phyloP scores from a whole-genome alignment of 257 asterid species.

The Solanum sitiens region DNA sequence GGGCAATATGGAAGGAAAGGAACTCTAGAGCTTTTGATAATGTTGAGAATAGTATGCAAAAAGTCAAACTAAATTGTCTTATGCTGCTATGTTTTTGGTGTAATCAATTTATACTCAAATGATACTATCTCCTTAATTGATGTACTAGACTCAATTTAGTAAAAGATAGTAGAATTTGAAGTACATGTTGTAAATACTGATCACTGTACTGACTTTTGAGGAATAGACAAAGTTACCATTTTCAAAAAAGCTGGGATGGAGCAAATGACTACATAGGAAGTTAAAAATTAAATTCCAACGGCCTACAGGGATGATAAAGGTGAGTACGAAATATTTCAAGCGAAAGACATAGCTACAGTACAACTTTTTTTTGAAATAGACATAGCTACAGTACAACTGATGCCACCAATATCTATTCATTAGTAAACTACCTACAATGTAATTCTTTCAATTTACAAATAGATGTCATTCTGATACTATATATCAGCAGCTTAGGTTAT shows the following conservation, averaged over 20 bases:
- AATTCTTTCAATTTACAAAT: background rate
- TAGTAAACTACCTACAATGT: background rate
- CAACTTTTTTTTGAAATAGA: background rate
- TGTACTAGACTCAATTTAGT: too few species aligned
- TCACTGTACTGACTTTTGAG: too few species aligned
- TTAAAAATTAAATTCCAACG: background rate
- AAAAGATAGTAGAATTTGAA: too few species aligned
- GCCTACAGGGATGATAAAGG: background rate
- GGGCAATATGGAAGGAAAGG: too few species aligned
- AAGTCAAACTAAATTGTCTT: too few species aligned
- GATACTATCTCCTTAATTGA: too few species aligned
- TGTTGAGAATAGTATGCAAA: too few species aligned
- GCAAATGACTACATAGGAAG: background rate
- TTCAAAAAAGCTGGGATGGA: background rate
- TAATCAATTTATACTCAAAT: too few species aligned
- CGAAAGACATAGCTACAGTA: background rate
- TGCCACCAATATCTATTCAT: background rate
- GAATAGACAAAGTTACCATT: too few species aligned
- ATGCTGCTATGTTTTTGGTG: too few species aligned
- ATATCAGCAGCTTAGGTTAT: background rate
- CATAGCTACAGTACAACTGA: background rate
- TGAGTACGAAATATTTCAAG: background rate
- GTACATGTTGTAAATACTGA: too few species aligned
- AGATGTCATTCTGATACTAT: background rate
- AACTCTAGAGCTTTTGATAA: too few species aligned